Percentiles rank a stretch among this genome's conserved stretches.
Conservation (phyloP, 2,329 filamentous ascomycete species). For the Phialophora macrospora region DNA sequence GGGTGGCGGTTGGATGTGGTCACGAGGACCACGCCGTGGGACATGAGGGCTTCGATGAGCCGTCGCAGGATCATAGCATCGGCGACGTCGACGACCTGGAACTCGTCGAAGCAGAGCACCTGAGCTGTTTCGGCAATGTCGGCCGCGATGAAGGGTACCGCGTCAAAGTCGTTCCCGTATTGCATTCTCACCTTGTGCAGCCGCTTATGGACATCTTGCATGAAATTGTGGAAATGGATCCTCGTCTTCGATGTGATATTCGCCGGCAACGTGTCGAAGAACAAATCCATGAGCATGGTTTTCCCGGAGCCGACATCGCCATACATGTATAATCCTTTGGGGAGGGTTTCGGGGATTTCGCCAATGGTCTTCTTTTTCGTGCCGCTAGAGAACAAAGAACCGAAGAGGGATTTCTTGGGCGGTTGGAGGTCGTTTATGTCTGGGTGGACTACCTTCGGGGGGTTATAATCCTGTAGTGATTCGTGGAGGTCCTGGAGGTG, state of each 20-base stretch:
- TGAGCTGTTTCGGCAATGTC: constrained; percentile 84
- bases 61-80: constrained; percentile 96
- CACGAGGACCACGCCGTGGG: constrained; percentile 92
- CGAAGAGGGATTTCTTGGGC: constrained; percentile 59
- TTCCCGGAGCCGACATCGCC: constrained; percentile 97
- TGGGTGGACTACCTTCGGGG: constrained; percentile 76
- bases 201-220: constrained; percentile 94
- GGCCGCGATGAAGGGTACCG: constrained; percentile 89
- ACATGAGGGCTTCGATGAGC: constrained; percentile 88
- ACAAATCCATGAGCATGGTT: constrained; percentile 99
- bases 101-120: constrained; percentile 97
- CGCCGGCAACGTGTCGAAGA: constrained; percentile 86
- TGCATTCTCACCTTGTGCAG: constrained; percentile 88
- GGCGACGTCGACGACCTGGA: constrained; percentile 97
- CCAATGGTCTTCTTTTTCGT: constrained; percentile 56
- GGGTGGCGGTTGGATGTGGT: constrained; percentile 98
- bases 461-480: constrained; percentile 73
- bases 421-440: constrained; percentile 71
- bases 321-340: constrained; percentile 90
- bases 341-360: constrained; percentile 72
- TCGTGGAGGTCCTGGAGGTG: constrained; percentile 87
- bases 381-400: constrained; percentile 50
- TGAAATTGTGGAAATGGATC: constrained; percentile 99
- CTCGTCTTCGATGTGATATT: constrained; percentile 82
- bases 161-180: constrained; percentile 87